Evolutionary conservation across 805 yeast genomes (phyloP), one percentile per base, ranked within the genome.

Genomic region (Debaryomyces maramus): DNA sequence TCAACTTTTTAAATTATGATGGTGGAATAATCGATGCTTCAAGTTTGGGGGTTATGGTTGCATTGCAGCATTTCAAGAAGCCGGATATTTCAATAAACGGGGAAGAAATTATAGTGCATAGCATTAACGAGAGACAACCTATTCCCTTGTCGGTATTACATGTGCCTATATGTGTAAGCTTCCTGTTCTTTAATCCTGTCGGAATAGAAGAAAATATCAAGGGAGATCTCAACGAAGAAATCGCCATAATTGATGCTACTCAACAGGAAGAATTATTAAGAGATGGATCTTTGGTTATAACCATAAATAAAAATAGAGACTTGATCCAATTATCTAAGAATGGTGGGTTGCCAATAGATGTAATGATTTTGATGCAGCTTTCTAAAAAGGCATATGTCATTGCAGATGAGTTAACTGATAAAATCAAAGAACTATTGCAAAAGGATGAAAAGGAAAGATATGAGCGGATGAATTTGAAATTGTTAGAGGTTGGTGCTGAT

Each of bases 11-110:
- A 41, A 85, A 89, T 57, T 88, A 80, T 55, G 99, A 93, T 62
- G 99, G 99, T 30, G 95, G 95, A 14, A 75, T 93, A 34, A 82
- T 90, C 29, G 99, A 93, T 61, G 85, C 88, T 5, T 83, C 91
- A 30, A 87, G 96, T 63, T 73, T 89, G 40, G 98, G 93, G 0
- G 97, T 88, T 6, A 84, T 88, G 76, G 78, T 91, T 6, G 96
- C 87, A 0, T 69, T 93, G 39, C 71, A 83, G 48, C 97, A 90
- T 59, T 93, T 80, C 62, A 78, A 77, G 40, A 83, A 86, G 51
- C 95, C 96, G 8, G 97, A 90, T 60, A 77, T 88, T 22, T 77
- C 89, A 2, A 50, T 58, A 14, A 41, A 38, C 15, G 72, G 73
- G 31, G 82, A 80, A 29, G 77, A 75, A 19, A 67, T 88, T 8